Evolutionary conservation across 148 eudicot species (phyloP).

Genomic region (Bassia scoparia): DNA sequence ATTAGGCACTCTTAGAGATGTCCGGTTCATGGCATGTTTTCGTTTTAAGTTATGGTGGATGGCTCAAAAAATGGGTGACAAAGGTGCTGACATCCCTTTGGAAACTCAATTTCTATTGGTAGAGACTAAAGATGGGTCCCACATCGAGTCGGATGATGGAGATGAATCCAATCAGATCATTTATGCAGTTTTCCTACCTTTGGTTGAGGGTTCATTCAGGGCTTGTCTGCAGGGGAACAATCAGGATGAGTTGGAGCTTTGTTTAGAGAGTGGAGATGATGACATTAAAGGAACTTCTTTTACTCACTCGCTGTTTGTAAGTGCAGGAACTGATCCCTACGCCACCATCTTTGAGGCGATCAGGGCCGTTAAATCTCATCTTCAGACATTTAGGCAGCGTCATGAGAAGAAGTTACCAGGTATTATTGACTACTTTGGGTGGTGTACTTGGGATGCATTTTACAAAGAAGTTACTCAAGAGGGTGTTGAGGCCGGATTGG

Average conservation of each 20-base stretch:
- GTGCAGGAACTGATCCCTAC: conserved; percentile 66
- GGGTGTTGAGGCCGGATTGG: conserved; percentile 75
- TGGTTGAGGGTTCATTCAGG: conserved; percentile 70
- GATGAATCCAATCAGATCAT: conserved; percentile 35
- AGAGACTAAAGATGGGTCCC: conserved; percentile 49
- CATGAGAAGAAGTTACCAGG: conserved; percentile 72
- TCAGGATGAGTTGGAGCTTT: conserved; percentile 59
- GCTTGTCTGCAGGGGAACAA: conserved; percentile 68
- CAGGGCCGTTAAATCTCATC: conserved; percentile 55
- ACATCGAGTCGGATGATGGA: conserved; percentile 39
- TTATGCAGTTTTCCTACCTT: conserved; percentile 66
- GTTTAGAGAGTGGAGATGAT: conserved; percentile 69
- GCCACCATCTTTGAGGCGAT: conserved; percentile 51
- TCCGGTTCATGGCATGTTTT: conserved; percentile 65
- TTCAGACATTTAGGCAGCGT: conserved; percentile 57
- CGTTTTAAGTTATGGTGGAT: conserved; percentile 92
- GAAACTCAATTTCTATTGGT: conserved; percentile 80
- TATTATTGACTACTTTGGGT: conserved; percentile 71
- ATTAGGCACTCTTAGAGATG: conserved; percentile 52
- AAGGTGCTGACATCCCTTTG: conserved; percentile 58
- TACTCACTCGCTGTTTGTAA: conserved; percentile 44
- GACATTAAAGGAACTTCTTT: conserved; percentile 44
- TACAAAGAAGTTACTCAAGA: conserved; percentile 84
- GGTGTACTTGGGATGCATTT: conserved; percentile 99
- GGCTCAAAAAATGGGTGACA: conserved; percentile 77